Base-by-base conservation (phyloP, 352 stramenopile genomes). In the Globisporangium iwayamae region DNA sequence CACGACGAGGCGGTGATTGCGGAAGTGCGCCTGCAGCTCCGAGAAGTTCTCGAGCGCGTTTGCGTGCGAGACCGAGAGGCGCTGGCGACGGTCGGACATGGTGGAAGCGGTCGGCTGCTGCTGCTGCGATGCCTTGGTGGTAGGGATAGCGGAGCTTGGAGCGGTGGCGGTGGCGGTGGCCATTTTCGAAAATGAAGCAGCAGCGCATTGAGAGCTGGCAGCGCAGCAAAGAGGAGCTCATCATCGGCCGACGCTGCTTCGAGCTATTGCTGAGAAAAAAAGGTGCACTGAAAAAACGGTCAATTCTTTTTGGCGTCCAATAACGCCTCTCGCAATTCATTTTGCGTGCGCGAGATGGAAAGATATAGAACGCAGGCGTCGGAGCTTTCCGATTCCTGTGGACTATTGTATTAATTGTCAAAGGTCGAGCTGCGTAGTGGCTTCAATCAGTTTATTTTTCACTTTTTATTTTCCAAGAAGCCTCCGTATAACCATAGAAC, bases 21-120 rank as follows among this genome's bases (percentile, higher is more conserved):
- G 64, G 50, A 94, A 87, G 25, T 73, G 78, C 20, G 62, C 36
- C 38, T 83, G 70, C 54, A 94, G 70, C 52, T 74, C 61, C 47
- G 72, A 64, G 45, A 94, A 93, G 67, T 94, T 90, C 45, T 71
- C 64, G 52, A 94, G 69, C 53, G 85, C 85, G 57, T 94, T 94
- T 10, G 85, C 79, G 65, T 85, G 72, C 11, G 79, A 83, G 45
- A 94, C 71, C 38, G 83, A 91, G 38, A 94, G 78, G 54, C 78
- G 72, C 36, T 57, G 57, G 59, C 73, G 74, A 34, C 67, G 63
- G 6, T 67, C 34, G 10, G 28, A 32, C 38, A 47, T 36, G 14
- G 56, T 41, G 36, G 38, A 20, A 4, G 30, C 16, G 51, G 51
- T 22, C 13, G 14, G 18, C 2, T 14, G 20, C 16, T 6, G 56